Percentiles rank a stretch among this genome's conserved stretches.
Conservation (phyloP, 768 basidiomycete genomes). For the Piloderma croceum region DNA sequence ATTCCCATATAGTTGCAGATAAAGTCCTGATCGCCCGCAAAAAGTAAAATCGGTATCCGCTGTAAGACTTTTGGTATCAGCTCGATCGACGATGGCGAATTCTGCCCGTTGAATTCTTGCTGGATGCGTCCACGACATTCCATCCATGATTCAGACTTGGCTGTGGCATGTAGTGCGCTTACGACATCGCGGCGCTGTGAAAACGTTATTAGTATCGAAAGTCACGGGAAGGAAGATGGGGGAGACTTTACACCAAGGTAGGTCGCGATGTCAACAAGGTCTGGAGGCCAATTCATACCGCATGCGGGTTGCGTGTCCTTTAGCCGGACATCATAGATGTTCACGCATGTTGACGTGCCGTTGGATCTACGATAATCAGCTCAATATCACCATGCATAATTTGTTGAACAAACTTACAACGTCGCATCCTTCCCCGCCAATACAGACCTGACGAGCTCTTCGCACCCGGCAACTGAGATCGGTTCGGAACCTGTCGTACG, state of each 20-base stretch:
- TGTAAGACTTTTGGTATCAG: slow-evolving; percentile 76
- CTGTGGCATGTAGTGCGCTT: slow-evolving; percentile 72
- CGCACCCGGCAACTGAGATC: slow-evolving; percentile 53
- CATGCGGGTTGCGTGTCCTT: slow-evolving; percentile 82
- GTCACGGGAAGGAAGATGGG: not conserved
- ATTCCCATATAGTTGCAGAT: slow-evolving; percentile 96
- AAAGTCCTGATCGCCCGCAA: slow-evolving; percentile 91
- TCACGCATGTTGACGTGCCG: slow-evolving; percentile 73
- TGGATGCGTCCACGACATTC: slow-evolving; percentile 78
- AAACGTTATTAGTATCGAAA: slow-evolving; percentile 2
- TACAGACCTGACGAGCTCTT: slow-evolving; percentile 45
- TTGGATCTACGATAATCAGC: slow-evolving; percentile 45
- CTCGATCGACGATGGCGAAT: slow-evolving; percentile 63
- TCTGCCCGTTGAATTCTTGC: slow-evolving; percentile 46
- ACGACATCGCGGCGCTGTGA: slow-evolving; percentile 76
- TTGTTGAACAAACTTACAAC: slow-evolving; percentile 14
- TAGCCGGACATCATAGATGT: slow-evolving; percentile 92
- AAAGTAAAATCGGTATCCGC: slow-evolving; percentile 80
- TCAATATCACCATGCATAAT: not conserved
- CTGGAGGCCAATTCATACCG: slow-evolving; percentile 97
- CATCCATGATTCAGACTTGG: slow-evolving; percentile 75
- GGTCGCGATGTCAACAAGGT: slow-evolving; percentile 64
- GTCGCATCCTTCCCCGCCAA: slow-evolving; percentile 20
- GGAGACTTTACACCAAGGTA: slow-evolving; percentile 69
- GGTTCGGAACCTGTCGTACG: slow-evolving; percentile 39